Percentiles rank a stretch among this genome's conserved stretches.
These are phyloP conservation scores for Juncus effusus DNA, from an alignment of 176 grass and related monocot genomes.

Conservation along the genomic window DNA sequence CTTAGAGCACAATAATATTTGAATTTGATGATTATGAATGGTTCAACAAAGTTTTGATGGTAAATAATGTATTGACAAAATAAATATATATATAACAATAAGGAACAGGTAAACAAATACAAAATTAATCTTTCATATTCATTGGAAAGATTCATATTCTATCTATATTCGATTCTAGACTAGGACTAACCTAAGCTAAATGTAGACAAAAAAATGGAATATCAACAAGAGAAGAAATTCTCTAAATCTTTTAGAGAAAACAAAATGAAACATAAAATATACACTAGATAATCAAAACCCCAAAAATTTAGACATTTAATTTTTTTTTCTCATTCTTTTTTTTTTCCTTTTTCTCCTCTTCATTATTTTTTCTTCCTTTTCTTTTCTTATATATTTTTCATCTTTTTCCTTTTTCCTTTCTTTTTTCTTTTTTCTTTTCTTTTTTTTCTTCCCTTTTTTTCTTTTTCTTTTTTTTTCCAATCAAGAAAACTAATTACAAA, in stretches of 20 bases:
- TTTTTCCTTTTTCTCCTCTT: neutral
- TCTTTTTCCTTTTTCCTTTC: neutral
- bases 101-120: too few relatives aligned
- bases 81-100: too few relatives aligned
- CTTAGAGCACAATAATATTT: too few relatives aligned
- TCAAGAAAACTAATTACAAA: slow-evolving; percentile 11
- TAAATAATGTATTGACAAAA: too few relatives aligned
- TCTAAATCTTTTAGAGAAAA: too few relatives aligned
- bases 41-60: too few relatives aligned
- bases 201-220: too few relatives aligned
- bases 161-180: neutral
- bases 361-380: neutral
- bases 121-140: neutral
- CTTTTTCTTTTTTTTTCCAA: slow-evolving; percentile 1
- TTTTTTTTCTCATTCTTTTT: neutral
- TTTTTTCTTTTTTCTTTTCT: neutral
- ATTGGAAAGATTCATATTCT: neutral
- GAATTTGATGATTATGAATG: too few relatives aligned
- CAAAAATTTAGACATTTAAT: too few relatives aligned
- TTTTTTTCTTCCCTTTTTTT: neutral
- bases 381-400: neutral
- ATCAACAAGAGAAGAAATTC: too few relatives aligned
- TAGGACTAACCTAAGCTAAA: neutral
- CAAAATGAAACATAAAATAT: too few relatives aligned
- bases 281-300: too few relatives aligned